Conservation (phyloP, 2,329 filamentous ascomycete species). For the Rutstroemia sydowiana region DNA sequence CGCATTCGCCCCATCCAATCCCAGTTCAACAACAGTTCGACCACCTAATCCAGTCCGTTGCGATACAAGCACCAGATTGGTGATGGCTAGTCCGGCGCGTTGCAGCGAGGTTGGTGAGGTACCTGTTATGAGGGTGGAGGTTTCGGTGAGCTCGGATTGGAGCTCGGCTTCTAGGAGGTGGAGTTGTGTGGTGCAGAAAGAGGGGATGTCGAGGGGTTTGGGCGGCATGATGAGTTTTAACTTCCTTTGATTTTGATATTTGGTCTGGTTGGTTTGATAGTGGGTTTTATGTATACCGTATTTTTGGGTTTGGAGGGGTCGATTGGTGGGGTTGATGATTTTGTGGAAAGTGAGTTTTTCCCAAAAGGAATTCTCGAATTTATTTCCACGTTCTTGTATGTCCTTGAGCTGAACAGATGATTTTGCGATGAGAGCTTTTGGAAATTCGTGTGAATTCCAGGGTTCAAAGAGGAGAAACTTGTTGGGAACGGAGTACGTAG, state of each 20-base stretch:
- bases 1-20: constrained; percentile 58
- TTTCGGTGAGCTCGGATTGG: constrained; percentile 64
- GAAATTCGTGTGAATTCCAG: too few relatives aligned
- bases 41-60: constrained; percentile 86
- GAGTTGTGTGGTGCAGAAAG: constrained; percentile 66
- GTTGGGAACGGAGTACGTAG: too few relatives aligned
- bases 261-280: neutral
- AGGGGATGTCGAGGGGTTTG: constrained; percentile 47
- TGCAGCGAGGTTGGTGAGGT: constrained; percentile 64
- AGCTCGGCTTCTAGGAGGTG: constrained; percentile 64
- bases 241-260: neutral
- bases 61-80: constrained; percentile 65
- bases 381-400: too few relatives aligned
- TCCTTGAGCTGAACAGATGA: too few relatives aligned
- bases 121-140: constrained; percentile 56
- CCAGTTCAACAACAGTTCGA: constrained; percentile 79
- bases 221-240: constrained; percentile 30
- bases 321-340: neutral
- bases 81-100: constrained; percentile 70
- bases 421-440: too few relatives aligned
- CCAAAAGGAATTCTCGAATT: too few relatives aligned
- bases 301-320: too few relatives aligned
- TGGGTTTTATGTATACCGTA: too few relatives aligned
- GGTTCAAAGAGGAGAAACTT: too few relatives aligned
- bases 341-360: too few relatives aligned